Conservation (phyloP, 2,329 filamentous ascomycete genomes). For the Cladosporium sp. region DNA sequence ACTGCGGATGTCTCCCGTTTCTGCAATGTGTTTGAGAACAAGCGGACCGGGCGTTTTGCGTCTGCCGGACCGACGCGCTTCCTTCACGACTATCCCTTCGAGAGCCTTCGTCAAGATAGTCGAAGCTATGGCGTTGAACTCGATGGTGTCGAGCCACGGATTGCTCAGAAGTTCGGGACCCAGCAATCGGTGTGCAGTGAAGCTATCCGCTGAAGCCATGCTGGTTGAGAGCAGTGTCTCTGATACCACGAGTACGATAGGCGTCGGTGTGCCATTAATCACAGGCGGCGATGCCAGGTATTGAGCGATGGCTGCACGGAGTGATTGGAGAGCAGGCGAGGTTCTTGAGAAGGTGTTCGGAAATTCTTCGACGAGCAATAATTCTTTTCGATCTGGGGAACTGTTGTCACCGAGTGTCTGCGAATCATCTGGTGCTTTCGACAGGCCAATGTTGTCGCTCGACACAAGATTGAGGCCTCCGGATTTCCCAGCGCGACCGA, state of each 20-base stretch:
- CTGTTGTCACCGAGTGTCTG: background rate
- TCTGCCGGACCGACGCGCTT: slow-evolving; percentile 70
- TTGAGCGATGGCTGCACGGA: slow-evolving; percentile 67
- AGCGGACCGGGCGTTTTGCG: slow-evolving; percentile 68
- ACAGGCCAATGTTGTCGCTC: background rate
- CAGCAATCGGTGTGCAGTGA: slow-evolving; percentile 84
- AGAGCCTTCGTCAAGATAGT: slow-evolving; percentile 81
- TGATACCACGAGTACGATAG: slow-evolving; percentile 83
- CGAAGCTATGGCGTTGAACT: slow-evolving; percentile 88
- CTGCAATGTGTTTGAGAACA: slow-evolving; percentile 72
- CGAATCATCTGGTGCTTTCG: no score
- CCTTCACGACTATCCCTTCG: slow-evolving; percentile 74
- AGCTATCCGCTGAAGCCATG: slow-evolving; percentile 78
- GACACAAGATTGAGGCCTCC: slow-evolving; percentile 55
- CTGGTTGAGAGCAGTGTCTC: slow-evolving; percentile 83
- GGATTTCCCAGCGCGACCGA: slow-evolving; percentile 75
- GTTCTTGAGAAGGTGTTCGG: slow-evolving; percentile 43
- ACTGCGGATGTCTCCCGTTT: slow-evolving; percentile 85
- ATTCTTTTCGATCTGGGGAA: slow-evolving; percentile 22
- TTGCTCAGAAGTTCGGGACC: slow-evolving; percentile 82
- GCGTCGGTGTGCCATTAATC: slow-evolving; percentile 31
- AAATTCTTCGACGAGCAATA: slow-evolving; percentile 46
- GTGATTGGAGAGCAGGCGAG: slow-evolving; percentile 40
- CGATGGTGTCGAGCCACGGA: slow-evolving; percentile 69
- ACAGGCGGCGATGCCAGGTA: slow-evolving; percentile 56